A percentile compares a stretch with the other conserved stretches of the same genome.
Evolutionary conservation across 352 stramenopile species (phyloP).

Genomic region (Phytopythium chamaehyphon): DNA sequence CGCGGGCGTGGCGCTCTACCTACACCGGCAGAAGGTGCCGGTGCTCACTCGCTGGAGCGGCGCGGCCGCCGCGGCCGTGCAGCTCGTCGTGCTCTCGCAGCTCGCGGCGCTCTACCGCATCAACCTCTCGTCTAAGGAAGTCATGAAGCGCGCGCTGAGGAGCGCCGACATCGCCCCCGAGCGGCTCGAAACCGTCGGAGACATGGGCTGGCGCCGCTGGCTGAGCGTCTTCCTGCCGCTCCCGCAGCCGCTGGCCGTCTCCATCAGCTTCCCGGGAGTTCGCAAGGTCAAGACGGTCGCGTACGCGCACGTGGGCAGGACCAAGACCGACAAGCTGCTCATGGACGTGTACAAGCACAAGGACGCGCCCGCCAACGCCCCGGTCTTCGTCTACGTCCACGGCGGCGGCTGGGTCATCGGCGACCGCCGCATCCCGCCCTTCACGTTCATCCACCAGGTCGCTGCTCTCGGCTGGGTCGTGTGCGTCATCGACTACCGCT

Average conservation of each 20-base stretch:
- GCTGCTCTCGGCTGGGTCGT: conserved; percentile 56
- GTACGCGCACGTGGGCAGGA: conserved; percentile 57
- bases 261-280: conserved; percentile 41
- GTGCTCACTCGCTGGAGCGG: conserved; percentile 52
- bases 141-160: conserved; percentile 30
- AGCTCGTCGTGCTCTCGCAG: conserved; percentile 39
- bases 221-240: conserved; percentile 48
- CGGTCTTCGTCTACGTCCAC: conserved; percentile 67
- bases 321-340: conserved; percentile 35
- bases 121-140: conserved; percentile 41
- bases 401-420: conserved; percentile 63
- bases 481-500: conserved; percentile 66
- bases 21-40: conserved; percentile 39
- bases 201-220: conserved; percentile 42
- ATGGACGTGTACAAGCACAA: conserved; percentile 67
- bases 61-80: conserved; percentile 35
- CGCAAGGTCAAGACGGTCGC: conserved; percentile 33
- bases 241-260: conserved; percentile 41
- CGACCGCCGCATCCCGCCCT: conserved; percentile 41
- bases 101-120: conserved; percentile 30
- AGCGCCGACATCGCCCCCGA: conserved; percentile 27
- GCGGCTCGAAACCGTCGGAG: conserved; percentile 29
- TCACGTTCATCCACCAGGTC: conserved; percentile 51
- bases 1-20: conserved; percentile 25
- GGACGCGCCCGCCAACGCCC: conserved; percentile 34